Percentiles rank a stretch among this genome's conserved stretches.
Evolutionary conservation across 805 yeast species (phyloP).

Genomic region (Spencermartinsiella europaea): DNA sequence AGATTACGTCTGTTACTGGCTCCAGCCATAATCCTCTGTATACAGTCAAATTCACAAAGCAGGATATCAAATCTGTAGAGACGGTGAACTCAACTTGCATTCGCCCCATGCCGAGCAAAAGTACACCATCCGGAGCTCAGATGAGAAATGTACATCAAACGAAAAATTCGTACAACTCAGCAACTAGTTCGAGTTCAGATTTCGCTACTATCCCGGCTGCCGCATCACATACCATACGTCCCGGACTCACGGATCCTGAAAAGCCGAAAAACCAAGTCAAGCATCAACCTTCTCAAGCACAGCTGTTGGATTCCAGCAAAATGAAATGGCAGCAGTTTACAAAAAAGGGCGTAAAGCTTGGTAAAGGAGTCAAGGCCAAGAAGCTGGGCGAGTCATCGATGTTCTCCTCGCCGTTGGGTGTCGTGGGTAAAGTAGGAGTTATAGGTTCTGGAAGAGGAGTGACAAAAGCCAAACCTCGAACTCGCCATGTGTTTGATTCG

Average conservation of each 20-base stretch:
- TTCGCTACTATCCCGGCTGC: not conserved
- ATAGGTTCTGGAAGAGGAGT: constrained; percentile 11
- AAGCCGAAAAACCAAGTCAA: not conserved
- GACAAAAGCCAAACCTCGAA: constrained; percentile 12
- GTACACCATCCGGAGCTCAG: not conserved
- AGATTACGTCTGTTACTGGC: constrained; percentile 27
- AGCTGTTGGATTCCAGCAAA: constrained; percentile 20
- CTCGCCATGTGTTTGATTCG: constrained; percentile 15
- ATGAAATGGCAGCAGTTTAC: constrained; percentile 28
- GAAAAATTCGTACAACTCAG: not conserved
- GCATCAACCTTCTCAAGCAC: constrained; percentile 13
- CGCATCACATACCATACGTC: not conserved
- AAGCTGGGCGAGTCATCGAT: constrained; percentile 22
- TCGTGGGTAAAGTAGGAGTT: constrained; percentile 18
- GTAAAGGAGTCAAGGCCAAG: constrained; percentile 9
- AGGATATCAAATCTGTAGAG: constrained; percentile 16
- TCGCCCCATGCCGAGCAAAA: not conserved
- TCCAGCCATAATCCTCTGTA: constrained; percentile 21
- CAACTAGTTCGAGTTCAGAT: not conserved
- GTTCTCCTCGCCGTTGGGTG: constrained; percentile 21
- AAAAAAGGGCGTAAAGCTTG: constrained; percentile 14
- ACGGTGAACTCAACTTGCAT: constrained; percentile 20
- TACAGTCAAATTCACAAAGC: constrained; percentile 24
- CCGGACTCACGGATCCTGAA: not conserved
- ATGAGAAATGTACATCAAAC: too few species aligned